A percentile compares a stretch with the other conserved stretches of the same genome.
Conservation (phyloP, 345 rosid species). For the Dimocarpus longan region DNA sequence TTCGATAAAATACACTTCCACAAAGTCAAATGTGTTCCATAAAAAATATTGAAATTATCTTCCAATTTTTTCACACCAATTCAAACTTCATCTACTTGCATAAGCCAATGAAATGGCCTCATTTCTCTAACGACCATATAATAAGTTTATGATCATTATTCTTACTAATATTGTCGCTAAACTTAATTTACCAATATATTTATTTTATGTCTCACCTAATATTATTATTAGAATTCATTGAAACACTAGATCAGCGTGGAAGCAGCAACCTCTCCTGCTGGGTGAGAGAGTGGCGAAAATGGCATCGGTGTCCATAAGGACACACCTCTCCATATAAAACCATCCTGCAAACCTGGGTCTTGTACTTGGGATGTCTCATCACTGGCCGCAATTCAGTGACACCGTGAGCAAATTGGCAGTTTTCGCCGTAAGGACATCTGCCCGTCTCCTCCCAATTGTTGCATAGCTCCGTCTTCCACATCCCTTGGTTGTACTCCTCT, state of each 20-base stretch:
- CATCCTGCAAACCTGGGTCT: conserved; percentile 85
- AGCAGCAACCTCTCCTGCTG: conserved; percentile 58
- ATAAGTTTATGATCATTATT: no score
- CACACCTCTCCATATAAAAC: conserved; percentile 64
- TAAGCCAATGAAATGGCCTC: no score
- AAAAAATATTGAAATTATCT: no score
- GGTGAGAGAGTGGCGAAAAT: conserved; percentile 88
- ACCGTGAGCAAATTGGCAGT: conserved; percentile 93
- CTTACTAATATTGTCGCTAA: no score
- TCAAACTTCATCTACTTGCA: no score
- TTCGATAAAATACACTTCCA: no score
- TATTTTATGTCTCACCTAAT: no score
- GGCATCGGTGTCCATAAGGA: conserved; percentile 95
- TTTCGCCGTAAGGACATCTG: conserved; percentile 70
- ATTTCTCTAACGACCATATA: no score
- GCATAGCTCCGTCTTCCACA: conserved; percentile 89
- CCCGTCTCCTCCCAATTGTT: conserved; percentile 98
- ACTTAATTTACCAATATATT: no score
- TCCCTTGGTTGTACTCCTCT: conserved; percentile 65
- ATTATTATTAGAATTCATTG: no score
- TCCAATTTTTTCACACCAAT: no score
- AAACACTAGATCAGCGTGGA: conserved; percentile 26
- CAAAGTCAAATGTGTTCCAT: no score
- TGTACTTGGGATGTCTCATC: conserved; percentile 89
- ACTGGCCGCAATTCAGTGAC: conserved; percentile 83